Conservation (phyloP, 2,329 filamentous ascomycete species). For the Albifimbria verrucaria region DNA sequence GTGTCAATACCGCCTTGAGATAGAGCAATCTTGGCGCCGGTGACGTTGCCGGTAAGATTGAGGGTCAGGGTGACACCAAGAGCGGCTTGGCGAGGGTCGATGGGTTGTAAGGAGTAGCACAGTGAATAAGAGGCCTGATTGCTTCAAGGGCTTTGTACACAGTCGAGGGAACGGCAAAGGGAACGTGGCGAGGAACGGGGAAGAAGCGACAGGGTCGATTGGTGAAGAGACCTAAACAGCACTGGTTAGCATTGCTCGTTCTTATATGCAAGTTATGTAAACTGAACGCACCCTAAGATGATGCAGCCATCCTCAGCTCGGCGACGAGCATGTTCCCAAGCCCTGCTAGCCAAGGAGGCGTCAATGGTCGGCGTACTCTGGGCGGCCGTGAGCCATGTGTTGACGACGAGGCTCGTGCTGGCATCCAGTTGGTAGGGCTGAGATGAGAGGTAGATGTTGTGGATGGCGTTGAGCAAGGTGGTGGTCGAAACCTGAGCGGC, state of each 20-base stretch:
- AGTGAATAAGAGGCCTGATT: conserved; percentile 80
- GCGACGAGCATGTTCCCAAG: conserved; percentile 94
- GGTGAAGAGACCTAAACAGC: conserved; percentile 71
- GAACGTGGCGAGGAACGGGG: conserved; percentile 75
- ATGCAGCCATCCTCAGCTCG: conserved; percentile 95
- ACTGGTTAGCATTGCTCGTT: conserved; percentile 10
- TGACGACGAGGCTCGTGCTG: conserved; percentile 87
- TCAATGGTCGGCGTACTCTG: conserved; percentile 75
- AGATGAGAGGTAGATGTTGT: conserved; percentile 80
- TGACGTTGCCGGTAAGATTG: conserved; percentile 75
- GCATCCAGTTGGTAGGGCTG: conserved; percentile 86
- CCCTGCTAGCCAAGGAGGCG: conserved; percentile 69
- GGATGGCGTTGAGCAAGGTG: conserved; percentile 85
- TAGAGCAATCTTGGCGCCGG: conserved; percentile 70
- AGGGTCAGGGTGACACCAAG: conserved; percentile 80
- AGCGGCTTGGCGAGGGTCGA: conserved; percentile 74
- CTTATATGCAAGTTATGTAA: background rate
- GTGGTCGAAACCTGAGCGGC: conserved; percentile 85
- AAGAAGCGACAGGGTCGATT: conserved; percentile 81
- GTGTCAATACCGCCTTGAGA: conserved; percentile 89
- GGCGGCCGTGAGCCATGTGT: conserved; percentile 86
- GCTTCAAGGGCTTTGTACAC: conserved; percentile 78
- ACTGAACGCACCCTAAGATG: conserved; percentile 67
- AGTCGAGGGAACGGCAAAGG: conserved; percentile 75
- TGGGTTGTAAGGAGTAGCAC: conserved; percentile 87